A percentile compares a stretch with the other conserved stretches of the same genome.
Evolutionary conservation across 495 filamentous ascomycete genomes (phyloP).

Genomic region (Trichoderma erinaceum): DNA sequence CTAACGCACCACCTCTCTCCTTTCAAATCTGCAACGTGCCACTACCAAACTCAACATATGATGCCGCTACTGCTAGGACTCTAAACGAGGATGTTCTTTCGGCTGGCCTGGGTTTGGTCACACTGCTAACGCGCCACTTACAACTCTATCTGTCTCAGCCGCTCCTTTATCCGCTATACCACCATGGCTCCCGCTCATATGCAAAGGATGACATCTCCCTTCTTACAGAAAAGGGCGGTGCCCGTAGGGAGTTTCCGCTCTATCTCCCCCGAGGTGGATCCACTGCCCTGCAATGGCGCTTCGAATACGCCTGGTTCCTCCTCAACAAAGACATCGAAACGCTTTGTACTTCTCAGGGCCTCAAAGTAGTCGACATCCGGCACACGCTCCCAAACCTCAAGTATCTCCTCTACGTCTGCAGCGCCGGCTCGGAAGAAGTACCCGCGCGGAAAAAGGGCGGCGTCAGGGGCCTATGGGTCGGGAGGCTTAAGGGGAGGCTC

Average conservation of each 20-base stretch:
- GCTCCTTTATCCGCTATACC: conserved; percentile 73
- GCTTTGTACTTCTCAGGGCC: conserved; percentile 63
- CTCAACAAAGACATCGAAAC: conserved; percentile 92
- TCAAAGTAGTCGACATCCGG: conserved; percentile 76
- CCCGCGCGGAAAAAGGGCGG: conserved; percentile 74
- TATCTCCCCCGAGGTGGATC: conserved; percentile 58
- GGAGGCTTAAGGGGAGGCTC: conserved; percentile 26
- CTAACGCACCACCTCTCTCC: conserved; percentile 47
- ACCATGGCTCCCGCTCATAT: conserved; percentile 64
- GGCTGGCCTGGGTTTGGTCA: conserved; percentile 76
- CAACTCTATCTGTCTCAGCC: conserved; percentile 76
- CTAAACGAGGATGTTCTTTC: conserved; percentile 59
- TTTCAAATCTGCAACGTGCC: conserved; percentile 71
- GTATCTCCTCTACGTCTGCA: conserved; percentile 82
- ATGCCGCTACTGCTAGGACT: conserved; percentile 27
- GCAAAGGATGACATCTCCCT: conserved; percentile 76
- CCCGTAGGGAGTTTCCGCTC: conserved; percentile 63
- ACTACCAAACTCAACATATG: conserved; percentile 73
- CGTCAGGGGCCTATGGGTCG: conserved; percentile 56
- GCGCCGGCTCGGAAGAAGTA: conserved; percentile 68
- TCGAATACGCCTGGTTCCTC: conserved; percentile 92
- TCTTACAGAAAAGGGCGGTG: conserved; percentile 47
- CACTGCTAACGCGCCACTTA: conserved; percentile 67
- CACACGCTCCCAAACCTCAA: conserved; percentile 91
- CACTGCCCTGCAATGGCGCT: conserved; percentile 67